Base-by-base conservation (phyloP, 441 rosid genomes). In the Biscutella laevigata region DNA sequence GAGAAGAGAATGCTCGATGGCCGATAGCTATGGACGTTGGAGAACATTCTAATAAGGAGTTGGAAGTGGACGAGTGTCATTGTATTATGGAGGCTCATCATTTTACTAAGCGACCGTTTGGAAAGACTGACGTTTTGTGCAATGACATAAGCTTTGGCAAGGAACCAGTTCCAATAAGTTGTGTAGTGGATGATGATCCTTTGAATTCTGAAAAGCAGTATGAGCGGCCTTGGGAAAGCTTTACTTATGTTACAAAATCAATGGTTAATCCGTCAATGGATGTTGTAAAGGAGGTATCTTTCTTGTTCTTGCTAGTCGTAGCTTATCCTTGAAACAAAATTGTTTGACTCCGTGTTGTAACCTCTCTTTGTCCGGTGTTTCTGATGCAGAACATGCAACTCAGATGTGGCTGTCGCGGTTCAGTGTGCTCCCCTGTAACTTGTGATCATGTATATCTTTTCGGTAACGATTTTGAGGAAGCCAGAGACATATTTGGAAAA, bases 361-460 rank as follows among this genome's bases (percentile, higher is more conserved):
- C 53, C 12, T 25, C 16, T 29, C 14, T 9, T 40, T 36, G 53
- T 52, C 27, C 16, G 4, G 10, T 63, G 8, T 25, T 41, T 20
- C 4, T 49, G 40, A 44, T 75, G 62, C 75, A 89, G 99, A 71
- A 76, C 59, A 62, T 77, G 79, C 87, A 87, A 54, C 71, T 87
- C 65, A 81, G 82, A 13, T 94, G 96, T 70, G 62, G 75, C 47
- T 94, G 99, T 70, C 57, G 75, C n/a, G 55, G 74, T 60, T 67
- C 87, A 50, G 50, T 64, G 22, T 94, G 99, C 74, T 58, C 52
- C 47, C 80, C 96, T 64, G 78, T 65, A 67, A 72, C 73, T 29
- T 94, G 99, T 73, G 89, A 80, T 71, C 99, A 89, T 13, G 88
- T 85, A 24, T 89, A 89, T 77, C 97, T 94, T 64, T 94, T 89